These are phyloP conservation scores for Discostella stelligeroides DNA, from an alignment of 108 stramenopile genomes.

Conservation along the genomic window DNA sequence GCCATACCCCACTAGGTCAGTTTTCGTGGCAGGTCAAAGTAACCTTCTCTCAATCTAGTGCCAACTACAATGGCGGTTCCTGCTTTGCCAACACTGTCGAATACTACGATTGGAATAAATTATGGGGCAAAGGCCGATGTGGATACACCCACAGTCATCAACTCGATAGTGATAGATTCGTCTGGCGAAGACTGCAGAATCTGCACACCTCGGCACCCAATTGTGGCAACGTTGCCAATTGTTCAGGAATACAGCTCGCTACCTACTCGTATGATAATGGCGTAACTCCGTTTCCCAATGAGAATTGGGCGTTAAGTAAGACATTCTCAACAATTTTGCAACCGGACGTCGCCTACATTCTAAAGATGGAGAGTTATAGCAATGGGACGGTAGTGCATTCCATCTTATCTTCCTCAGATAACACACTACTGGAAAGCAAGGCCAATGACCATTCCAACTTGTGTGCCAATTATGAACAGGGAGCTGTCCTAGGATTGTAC, in stretches of 20 bases:
- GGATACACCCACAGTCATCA: slow-evolving; percentile 17
- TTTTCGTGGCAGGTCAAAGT: slow-evolving; percentile 13
- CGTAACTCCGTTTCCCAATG: slow-evolving; percentile 11
- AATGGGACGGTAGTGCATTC: slow-evolving; percentile 18
- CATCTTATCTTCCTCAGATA: background rate
- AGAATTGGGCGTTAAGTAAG: slow-evolving; percentile 16
- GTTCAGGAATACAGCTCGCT: slow-evolving; percentile 14
- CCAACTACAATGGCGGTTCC: slow-evolving; percentile 4
- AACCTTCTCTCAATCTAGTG: slow-evolving; percentile 9
- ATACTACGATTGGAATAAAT: slow-evolving; percentile 26
- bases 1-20: background rate
- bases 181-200: slow-evolving; percentile 20
- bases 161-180: slow-evolving; percentile 20
- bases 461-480: slow-evolving; percentile 17
- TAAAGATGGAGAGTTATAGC: slow-evolving; percentile 17
- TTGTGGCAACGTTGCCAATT: slow-evolving; percentile 10
- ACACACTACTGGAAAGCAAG: slow-evolving; percentile 12
- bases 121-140: slow-evolving; percentile 20
- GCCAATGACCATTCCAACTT: slow-evolving; percentile 7
- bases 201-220: slow-evolving; percentile 11
- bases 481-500: slow-evolving; percentile 14
- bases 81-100: slow-evolving; percentile 25
- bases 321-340: slow-evolving; percentile 18
- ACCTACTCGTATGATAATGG: slow-evolving; percentile 19
- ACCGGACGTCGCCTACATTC: slow-evolving; percentile 9